These are phyloP conservation scores for Tetrahymena malaccensis DNA, from an alignment of 73 alveolate genomes.

Conservation along the genomic window DNA sequence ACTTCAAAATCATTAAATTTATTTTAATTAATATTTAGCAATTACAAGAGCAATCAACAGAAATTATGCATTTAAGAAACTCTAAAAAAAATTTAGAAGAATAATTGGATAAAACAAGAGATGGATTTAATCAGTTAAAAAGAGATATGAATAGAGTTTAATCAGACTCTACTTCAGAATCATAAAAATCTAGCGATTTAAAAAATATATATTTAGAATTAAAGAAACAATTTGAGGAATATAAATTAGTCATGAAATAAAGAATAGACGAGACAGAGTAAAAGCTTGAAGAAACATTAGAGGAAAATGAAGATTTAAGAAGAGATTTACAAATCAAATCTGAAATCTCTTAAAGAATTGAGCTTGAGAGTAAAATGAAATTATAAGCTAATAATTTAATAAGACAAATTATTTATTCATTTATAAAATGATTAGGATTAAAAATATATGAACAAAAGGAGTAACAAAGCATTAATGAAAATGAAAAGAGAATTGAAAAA, in stretches of 20 bases:
- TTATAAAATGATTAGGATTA: neutral
- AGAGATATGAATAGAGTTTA: neutral
- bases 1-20: neutral
- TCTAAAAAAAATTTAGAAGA: neutral
- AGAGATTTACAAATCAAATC: neutral
- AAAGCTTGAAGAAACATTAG: neutral
- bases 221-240: neutral
- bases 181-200: neutral
- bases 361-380: neutral
- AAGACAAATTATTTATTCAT: neutral
- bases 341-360: neutral
- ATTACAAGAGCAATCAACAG: neutral
- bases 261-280: neutral
- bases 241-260: neutral
- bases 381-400: neutral
- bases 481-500: conserved; percentile 20
- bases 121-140: neutral
- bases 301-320: neutral
- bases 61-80: neutral
- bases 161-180: neutral
- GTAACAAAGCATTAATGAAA: neutral
- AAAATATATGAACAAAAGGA: neutral
- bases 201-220: neutral
- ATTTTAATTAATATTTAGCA: neutral
- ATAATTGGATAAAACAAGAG: neutral